These are phyloP conservation scores for Eudorina sp. DNA, from an alignment of 139 green algal species.

Conservation along the genomic window DNA sequence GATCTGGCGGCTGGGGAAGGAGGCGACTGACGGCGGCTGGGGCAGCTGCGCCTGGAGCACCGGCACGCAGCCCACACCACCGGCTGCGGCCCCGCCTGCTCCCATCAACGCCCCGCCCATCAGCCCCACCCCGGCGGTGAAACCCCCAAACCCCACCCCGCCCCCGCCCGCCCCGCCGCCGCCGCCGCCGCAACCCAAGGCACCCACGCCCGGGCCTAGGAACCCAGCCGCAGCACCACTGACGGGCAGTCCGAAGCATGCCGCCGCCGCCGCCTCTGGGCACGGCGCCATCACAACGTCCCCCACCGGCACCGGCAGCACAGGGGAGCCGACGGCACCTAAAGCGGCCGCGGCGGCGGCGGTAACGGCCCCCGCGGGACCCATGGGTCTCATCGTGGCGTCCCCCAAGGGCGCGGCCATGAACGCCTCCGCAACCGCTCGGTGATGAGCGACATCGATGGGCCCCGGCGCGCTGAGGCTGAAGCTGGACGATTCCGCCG, in stretches of 20 bases:
- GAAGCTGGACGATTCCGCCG: background rate
- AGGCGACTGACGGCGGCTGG: background rate
- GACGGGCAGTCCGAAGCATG: too few species aligned
- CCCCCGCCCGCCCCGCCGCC: background rate
- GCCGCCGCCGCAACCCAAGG: background rate
- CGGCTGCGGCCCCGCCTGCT: background rate
- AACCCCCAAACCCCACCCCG: background rate
- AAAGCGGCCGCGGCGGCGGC: too few species aligned
- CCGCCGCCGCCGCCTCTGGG: too few species aligned
- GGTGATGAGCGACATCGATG: background rate
- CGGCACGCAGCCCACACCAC: background rate
- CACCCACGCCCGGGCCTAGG: too few species aligned
- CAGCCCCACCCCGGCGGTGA: background rate
- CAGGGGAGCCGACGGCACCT: too few species aligned
- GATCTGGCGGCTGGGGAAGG: conserved; percentile 7
- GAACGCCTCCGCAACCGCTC: background rate
- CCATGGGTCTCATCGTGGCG: too few species aligned
- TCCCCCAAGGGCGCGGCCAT: too few species aligned
- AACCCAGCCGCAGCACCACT: too few species aligned
- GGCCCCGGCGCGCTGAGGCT: conserved; percentile 16
- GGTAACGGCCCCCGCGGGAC: too few species aligned
- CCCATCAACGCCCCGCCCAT: background rate
- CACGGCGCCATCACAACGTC: too few species aligned
- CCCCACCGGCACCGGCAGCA: too few species aligned
- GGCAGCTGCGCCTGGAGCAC: background rate